phyloP scores from a whole-genome alignment of 2,329 filamentous ascomycete genomes.

The Escovopsis weberi region DNA sequence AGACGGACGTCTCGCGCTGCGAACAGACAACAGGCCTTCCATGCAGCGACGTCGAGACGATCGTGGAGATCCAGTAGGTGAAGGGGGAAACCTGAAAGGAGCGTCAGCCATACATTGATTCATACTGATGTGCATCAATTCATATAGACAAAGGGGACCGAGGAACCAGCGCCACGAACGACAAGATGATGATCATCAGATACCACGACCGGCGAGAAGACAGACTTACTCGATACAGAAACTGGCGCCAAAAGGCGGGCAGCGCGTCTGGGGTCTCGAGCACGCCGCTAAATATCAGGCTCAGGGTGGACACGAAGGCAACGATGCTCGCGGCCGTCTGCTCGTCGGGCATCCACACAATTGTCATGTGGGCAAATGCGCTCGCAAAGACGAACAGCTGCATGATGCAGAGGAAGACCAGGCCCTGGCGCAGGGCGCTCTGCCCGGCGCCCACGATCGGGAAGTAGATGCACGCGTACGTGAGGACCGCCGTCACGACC shows the following conservation, averaged over 20 bases:
- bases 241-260: conserved; percentile 56
- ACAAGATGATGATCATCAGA: too few species aligned
- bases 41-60: conserved; percentile 52
- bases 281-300: conserved; percentile 49
- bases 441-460: conserved; percentile 34
- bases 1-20: conserved; percentile 43
- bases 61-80: conserved; percentile 53
- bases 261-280: conserved; percentile 42
- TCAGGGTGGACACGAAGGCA: conserved; percentile 43
- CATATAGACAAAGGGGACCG: background rate
- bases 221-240: conserved; percentile 50
- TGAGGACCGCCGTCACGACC: conserved; percentile 45
- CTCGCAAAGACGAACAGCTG: conserved; percentile 57
- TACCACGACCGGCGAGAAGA: too few species aligned
- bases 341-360: conserved; percentile 54
- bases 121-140: background rate
- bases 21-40: conserved; percentile 37
- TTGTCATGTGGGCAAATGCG: conserved; percentile 60
- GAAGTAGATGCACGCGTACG: conserved; percentile 56
- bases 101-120: background rate
- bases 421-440: conserved; percentile 39
- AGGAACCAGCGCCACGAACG: background rate
- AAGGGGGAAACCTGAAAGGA: conserved; percentile 28
- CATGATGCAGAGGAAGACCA: conserved; percentile 51
- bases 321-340: conserved; percentile 52